Evolutionary conservation across 306 rosid genomes (phyloP), one percentile per base, ranked within the genome.

Genomic region (Betula pendula): DNA sequence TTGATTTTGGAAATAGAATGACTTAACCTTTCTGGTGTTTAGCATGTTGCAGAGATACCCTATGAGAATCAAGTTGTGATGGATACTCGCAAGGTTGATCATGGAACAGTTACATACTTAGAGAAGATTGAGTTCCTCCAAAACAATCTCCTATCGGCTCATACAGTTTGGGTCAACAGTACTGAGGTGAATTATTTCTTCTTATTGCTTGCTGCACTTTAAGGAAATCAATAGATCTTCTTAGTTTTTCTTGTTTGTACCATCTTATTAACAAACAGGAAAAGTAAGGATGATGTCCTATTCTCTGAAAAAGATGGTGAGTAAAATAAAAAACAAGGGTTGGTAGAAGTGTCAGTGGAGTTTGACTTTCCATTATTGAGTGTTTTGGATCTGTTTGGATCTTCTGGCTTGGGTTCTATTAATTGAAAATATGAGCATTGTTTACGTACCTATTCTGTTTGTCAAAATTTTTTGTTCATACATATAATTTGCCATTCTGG

Each of bases 41-140:
- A 93, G 97, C 98, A 93, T 65, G 92, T 93, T 83, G 92, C 97
- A 75, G 98, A 91, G 90, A 91, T 93, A 81, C 87, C 97, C 0
- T 93, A 87, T 74, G 98, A 91, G 85, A 93, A 93, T 78, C 85
- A 87, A 70, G 75, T 87, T 68, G 97, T 93, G 83, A 75, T 74
- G 81, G 89, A 86, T 80, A 75, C 83, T 14, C 86, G 81, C 79
- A 87, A 90, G 69, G 78, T 81, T 77, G 84, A 90, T 66, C 93
- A 88, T 75, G 97, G 97, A 83, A 91, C 97, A 14, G 91, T 91
- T 80, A 86, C 96, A n/a, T 87, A 91, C 88, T 76, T 93, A 89
- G 91, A 88, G 70, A 86, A 82, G 81, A 84, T 90, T 73, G 63
- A 75, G 66, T 84, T 93, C 70, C 90, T 91, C 74, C 87, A 84